Conservation (phyloP, 108 stramenopile genomes). For the Epipyxis sp. region DNA sequence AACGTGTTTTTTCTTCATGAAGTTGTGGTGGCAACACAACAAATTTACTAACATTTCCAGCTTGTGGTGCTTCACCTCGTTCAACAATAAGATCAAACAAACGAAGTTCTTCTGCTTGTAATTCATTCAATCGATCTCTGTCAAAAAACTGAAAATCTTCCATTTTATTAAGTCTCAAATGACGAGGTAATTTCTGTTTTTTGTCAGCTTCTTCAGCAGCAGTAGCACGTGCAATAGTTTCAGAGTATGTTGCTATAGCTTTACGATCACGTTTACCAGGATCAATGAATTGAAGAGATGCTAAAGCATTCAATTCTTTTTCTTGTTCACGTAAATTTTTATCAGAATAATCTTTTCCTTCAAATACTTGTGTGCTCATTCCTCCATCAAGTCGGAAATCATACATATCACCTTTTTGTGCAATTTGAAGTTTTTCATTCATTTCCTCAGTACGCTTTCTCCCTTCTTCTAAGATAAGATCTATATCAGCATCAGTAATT, state of each 20-base stretch:
- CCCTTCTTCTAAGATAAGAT: conserved; percentile 70
- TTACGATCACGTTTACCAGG: conserved; percentile 86
- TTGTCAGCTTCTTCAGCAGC: conserved; percentile 54
- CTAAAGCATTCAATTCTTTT: background rate
- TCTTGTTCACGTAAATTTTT: background rate
- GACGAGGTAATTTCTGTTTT: conserved; percentile 71
- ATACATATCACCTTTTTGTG: conserved; percentile 89
- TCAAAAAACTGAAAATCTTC: conserved; percentile 96
- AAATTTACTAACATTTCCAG: background rate
- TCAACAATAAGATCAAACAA: conserved; percentile 37
- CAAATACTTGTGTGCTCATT: conserved; percentile 77
- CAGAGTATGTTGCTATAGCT: conserved; percentile 44
- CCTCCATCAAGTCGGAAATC: conserved; percentile 93
- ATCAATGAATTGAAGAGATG: conserved; percentile 74
- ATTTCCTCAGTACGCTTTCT: conserved; percentile 81
- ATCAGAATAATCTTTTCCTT: conserved; percentile 88
- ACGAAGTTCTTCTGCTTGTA: conserved; percentile 71
- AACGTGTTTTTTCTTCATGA: conserved; percentile 64
- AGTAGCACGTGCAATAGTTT: conserved; percentile 20
- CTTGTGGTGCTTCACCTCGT: conserved; percentile 27
- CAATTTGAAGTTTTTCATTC: conserved; percentile 83
- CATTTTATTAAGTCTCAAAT: conserved; percentile 78
- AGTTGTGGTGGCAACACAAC: conserved; percentile 41
- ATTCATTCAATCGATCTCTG: conserved; percentile 64
- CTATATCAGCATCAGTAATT: conserved; percentile 69